These are phyloP conservation scores for Colletotrichum sp. DNA, from an alignment of 2,329 filamentous ascomycete species.

Conservation along the genomic window DNA sequence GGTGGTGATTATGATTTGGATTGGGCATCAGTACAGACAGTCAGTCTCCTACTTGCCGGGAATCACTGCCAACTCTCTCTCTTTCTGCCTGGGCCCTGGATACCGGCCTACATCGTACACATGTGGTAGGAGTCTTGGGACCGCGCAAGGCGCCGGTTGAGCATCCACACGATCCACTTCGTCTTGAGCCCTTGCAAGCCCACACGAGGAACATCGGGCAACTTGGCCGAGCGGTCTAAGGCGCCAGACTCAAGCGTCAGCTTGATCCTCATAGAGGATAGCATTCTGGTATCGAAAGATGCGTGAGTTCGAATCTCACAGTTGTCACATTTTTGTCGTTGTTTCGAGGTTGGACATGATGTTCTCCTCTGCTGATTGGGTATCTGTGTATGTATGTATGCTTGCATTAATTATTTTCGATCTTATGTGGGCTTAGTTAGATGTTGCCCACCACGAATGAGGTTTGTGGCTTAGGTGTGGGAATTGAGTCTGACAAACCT, in stretches of 20 bases:
- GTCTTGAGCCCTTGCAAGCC: background rate
- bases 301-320: conserved; percentile 23
- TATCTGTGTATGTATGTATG: too few relatives aligned
- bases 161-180: background rate
- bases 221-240: conserved; percentile 22
- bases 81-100: background rate
- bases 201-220: background rate
- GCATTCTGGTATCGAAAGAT: conserved; percentile 21
- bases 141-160: background rate
- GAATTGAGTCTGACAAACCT: background rate
- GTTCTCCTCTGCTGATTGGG: background rate
- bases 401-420: too few relatives aligned
- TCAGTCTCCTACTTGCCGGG: background rate
- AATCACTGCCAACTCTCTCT: background rate
- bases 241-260: conserved; percentile 17
- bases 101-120: background rate
- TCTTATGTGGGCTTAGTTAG: background rate
- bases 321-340: background rate
- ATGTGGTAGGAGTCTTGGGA: background rate
- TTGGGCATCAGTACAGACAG: background rate
- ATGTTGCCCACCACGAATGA: background rate
- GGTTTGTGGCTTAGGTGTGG: background rate
- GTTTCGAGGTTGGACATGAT: background rate
- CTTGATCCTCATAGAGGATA: background rate
- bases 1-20: background rate